Evolutionary conservation across 768 basidiomycete genomes (phyloP).

Genomic region (Tricholoma saponaceum): DNA sequence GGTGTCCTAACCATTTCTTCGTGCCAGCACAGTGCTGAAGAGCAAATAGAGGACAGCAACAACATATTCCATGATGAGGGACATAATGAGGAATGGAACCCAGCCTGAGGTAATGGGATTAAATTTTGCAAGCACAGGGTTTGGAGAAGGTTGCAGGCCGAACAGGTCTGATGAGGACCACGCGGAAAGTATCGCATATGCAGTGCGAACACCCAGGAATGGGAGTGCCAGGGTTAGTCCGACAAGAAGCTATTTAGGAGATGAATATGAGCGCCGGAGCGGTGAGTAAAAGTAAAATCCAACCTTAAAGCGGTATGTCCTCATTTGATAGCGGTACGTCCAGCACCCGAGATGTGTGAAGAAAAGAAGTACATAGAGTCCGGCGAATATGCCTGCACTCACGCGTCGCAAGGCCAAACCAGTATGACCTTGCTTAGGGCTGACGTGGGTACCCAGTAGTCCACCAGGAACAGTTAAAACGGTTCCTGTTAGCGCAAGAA

Average conservation of each 20-base stretch:
- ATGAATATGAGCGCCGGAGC: not conserved
- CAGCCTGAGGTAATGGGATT: slow-evolving; percentile 55
- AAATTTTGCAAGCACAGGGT: slow-evolving; percentile 46
- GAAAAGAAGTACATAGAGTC: slow-evolving; percentile 35
- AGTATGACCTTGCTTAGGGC: slow-evolving; percentile 25
- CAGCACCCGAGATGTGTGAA: slow-evolving; percentile 38
- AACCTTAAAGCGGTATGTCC: slow-evolving; percentile 43
- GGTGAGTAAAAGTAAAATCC: slow-evolving; percentile 12
- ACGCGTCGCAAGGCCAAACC: slow-evolving; percentile 40
- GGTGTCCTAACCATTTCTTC: slow-evolving; percentile 21
- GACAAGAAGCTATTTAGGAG: slow-evolving; percentile 42
- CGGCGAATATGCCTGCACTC: slow-evolving; percentile 38
- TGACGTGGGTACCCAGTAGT: slow-evolving; percentile 35
- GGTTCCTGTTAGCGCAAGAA: slow-evolving; percentile 34
- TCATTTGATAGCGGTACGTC: slow-evolving; percentile 43
- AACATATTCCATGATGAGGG: slow-evolving; percentile 56
- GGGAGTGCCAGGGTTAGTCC: slow-evolving; percentile 55
- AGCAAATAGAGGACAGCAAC: slow-evolving; percentile 45
- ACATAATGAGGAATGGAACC: slow-evolving; percentile 55
- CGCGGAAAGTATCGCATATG: slow-evolving; percentile 55
- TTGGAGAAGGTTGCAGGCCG: slow-evolving; percentile 31
- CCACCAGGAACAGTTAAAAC: slow-evolving; percentile 43
- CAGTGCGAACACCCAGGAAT: slow-evolving; percentile 52
- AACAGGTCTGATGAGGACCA: slow-evolving; percentile 51
- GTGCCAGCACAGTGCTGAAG: slow-evolving; percentile 39